These are phyloP conservation scores for Breynia disticha DNA, from an alignment of 441 rosid genomes.

Conservation along the genomic window DNA sequence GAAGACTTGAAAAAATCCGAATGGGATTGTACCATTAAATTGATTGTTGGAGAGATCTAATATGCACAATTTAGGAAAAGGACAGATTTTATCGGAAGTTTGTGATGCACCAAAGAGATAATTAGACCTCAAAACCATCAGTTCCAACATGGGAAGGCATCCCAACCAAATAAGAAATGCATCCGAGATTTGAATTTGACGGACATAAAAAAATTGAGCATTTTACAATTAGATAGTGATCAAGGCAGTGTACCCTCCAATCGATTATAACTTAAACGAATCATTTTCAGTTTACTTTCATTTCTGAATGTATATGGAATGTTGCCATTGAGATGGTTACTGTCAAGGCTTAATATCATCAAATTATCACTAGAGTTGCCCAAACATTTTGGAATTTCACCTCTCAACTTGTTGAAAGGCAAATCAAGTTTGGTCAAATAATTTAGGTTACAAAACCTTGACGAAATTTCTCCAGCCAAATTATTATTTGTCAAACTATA, in stretches of 20 bases:
- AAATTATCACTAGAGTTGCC: too few relatives aligned
- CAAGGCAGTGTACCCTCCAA: neutral
- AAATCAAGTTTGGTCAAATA: constrained; percentile 18
- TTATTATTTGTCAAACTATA: constrained; percentile 1
- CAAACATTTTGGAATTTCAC: too few relatives aligned
- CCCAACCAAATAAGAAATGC: constrained; percentile 8
- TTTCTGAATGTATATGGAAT: neutral
- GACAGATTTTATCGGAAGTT: neutral
- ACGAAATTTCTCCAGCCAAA: constrained; percentile 19
- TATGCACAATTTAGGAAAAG: constrained; percentile 1
- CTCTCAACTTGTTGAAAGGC: constrained; percentile 10
- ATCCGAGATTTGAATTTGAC: neutral
- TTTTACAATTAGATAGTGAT: neutral
- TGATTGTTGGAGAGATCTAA: constrained; percentile 3
- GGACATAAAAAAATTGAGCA: constrained; percentile 1
- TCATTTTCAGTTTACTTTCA: constrained; percentile 2
- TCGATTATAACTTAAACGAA: neutral
- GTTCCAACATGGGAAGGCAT: neutral
- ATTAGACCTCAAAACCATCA: too few relatives aligned
- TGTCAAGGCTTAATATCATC: too few relatives aligned
- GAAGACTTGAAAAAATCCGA: too few relatives aligned
- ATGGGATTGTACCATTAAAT: neutral
- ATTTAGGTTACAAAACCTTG: constrained; percentile 17
- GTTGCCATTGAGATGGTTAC: too few relatives aligned
- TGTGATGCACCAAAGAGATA: too few relatives aligned